These are phyloP conservation scores for Talaromyces borbonicus DNA, from an alignment of 495 filamentous ascomycete species.

Conservation along the genomic window DNA sequence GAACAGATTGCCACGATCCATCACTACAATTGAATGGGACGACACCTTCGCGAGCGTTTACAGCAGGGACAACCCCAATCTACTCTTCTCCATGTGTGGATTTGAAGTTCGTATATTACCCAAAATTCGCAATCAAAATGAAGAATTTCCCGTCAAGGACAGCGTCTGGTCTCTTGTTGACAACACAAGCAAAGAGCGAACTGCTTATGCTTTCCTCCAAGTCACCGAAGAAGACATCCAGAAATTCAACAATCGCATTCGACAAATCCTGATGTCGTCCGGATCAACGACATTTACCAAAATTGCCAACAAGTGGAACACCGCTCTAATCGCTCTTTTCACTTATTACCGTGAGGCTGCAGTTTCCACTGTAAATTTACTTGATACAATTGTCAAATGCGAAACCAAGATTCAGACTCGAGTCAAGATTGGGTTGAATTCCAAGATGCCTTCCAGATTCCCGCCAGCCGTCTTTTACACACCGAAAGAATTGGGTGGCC, in stretches of 20 bases:
- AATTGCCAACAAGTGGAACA: slow-evolving; percentile 99
- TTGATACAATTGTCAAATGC: slow-evolving; percentile 98
- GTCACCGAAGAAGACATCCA: slow-evolving; percentile 98
- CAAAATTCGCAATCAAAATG: slow-evolving; percentile 89
- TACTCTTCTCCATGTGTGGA: slow-evolving; percentile 95
- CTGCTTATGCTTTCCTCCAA: slow-evolving; percentile 95
- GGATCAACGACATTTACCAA: slow-evolving; percentile 99
- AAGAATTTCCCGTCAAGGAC: slow-evolving; percentile 95
- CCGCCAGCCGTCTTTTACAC: slow-evolving; percentile 99
- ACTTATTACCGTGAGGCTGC: slow-evolving; percentile 98
- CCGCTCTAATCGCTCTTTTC: slow-evolving; percentile 94
- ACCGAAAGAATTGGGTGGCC: slow-evolving; percentile 92
- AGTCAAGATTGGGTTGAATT: slow-evolving; percentile 98
- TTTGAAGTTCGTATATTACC: slow-evolving; percentile 97
- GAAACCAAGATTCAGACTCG: slow-evolving; percentile 99
- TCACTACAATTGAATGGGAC: slow-evolving; percentile 98
- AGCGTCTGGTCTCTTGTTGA: slow-evolving; percentile 97
- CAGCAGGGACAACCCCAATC: slow-evolving; percentile 94
- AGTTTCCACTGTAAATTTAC: slow-evolving; percentile 88
- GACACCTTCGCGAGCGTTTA: slow-evolving; percentile 99
- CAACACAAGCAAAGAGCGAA: slow-evolving; percentile 91
- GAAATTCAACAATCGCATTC: slow-evolving; percentile 98
- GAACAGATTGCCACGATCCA: slow-evolving; percentile 85
- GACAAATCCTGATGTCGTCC: slow-evolving; percentile 98
- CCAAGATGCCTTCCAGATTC: slow-evolving; percentile 99